Conservation (phyloP, 306 rosid species). For the Cotoneaster glaucophyllus region DNA sequence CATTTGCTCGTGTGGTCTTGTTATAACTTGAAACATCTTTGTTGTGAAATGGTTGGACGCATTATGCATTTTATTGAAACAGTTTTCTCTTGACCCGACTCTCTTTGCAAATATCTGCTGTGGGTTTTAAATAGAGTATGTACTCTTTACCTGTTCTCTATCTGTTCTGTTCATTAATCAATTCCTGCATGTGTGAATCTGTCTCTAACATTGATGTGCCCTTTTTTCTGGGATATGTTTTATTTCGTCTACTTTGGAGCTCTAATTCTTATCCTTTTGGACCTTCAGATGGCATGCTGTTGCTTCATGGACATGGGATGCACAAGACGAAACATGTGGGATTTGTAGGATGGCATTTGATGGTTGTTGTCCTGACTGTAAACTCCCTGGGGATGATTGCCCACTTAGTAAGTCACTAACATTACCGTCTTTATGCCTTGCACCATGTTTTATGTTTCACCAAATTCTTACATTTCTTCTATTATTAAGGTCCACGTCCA, state of each 20-base stretch:
- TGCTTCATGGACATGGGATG: conserved; percentile 97
- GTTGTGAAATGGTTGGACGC: background rate
- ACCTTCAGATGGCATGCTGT: conserved; percentile 74
- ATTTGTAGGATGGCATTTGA: conserved; percentile 96
- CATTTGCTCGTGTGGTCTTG: background rate
- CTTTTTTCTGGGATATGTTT: background rate
- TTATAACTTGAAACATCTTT: background rate
- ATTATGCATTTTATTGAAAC: background rate
- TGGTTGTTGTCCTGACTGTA: conserved; percentile 92
- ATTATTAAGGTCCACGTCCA: background rate
- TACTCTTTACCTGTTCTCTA: conserved; percentile 9
- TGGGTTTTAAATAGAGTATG: conserved; percentile 46
- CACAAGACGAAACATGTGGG: conserved; percentile 86
- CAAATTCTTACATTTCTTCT: background rate
- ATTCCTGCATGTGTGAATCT: background rate
- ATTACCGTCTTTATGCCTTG: background rate
- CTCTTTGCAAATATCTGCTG: conserved; percentile 19
- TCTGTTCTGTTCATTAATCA: background rate
- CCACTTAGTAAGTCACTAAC: conserved; percentile 59
- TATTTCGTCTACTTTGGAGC: background rate
- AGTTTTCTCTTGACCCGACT: conserved; percentile 44
- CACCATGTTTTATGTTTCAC: background rate
- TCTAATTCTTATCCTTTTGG: background rate
- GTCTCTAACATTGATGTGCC: background rate
- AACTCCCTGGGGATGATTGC: conserved; percentile 90